These are phyloP conservation scores for Plenodomus tracheiphilus DNA, from an alignment of 2,329 filamentous ascomycete species.

Conservation along the genomic window DNA sequence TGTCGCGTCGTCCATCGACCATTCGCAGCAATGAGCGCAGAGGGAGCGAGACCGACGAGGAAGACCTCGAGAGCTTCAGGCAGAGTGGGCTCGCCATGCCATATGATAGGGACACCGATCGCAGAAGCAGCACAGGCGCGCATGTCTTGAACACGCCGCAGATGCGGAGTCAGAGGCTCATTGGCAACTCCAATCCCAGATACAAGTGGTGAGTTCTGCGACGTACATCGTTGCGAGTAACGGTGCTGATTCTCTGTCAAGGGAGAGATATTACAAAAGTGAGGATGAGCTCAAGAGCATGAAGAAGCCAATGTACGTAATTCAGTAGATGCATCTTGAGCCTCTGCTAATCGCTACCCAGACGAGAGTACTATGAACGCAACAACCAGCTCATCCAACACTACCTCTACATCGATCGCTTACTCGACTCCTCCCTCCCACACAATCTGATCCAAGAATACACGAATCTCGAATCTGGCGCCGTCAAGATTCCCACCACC, in stretches of 20 bases:
- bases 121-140: constrained; percentile 49
- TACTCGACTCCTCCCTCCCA: constrained; percentile 89
- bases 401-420: constrained; percentile 88
- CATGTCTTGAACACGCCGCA: constrained; percentile 59
- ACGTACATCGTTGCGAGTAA: constrained; percentile 39
- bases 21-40: constrained; percentile 34
- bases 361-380: constrained; percentile 80
- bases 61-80: constrained; percentile 35
- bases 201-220: constrained; percentile 64
- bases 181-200: constrained; percentile 83
- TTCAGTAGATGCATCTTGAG: background rate
- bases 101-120: constrained; percentile 41
- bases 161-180: constrained; percentile 81
- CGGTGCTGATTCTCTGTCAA: background rate
- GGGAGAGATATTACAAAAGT: constrained; percentile 80
- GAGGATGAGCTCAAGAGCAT: constrained; percentile 73
- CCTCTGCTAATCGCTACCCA: background rate
- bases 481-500: constrained; percentile 69
- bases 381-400: constrained; percentile 88
- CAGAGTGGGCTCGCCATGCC: constrained; percentile 29
- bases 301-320: constrained; percentile 62
- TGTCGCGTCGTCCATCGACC: constrained; percentile 36
- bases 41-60: constrained; percentile 35
- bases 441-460: constrained; percentile 93
- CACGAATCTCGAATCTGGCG: constrained; percentile 62